Evolutionary conservation across 2,329 filamentous ascomycete species (phyloP), one percentile per base, ranked within the genome.

Genomic region (Capronia americana): DNA sequence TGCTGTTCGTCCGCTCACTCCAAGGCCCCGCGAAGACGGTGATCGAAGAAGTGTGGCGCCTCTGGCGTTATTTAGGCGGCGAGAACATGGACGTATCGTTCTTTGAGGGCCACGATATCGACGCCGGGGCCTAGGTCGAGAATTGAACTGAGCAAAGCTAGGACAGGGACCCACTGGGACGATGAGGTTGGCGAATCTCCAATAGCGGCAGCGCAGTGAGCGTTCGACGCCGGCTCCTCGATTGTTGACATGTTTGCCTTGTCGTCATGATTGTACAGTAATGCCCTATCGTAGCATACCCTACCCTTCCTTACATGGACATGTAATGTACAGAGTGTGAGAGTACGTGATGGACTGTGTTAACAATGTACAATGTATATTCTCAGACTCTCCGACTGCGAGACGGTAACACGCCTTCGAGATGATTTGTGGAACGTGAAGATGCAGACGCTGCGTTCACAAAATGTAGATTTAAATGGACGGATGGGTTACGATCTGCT

Each of bases 31-130:
- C 63, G 3, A 56, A 46, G 20, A 30, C 57, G 12, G 34, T 73
- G 12, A 48, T 71, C 44, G 50, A 57, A 34, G 70, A 73, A 53
- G 44, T 71, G 20, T 73, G 71, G 71, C 63, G 63, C 30, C 58
- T 73, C 17, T 73, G 71, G 71, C 67, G 67, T 5, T 72, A 72
- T 56, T 28, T 73, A 10, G 71, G 69, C 34, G 71, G 71, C 8
- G 30, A 23, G 50, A 41, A 60, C 44, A 54, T 62, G 53, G 59
- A 57, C 28, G 30, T 28, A 7, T 41, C 41, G 51, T 61, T 53
- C 11, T 53, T 26, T n/a, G 48, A 54, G 23, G 14, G 12, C n/a
- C n/a, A 34, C 5, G 20, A 30, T 24, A 17, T 32, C 5, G 24
- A 23, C 7, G 24, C 14, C 26, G 46, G n/a, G 12, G 8, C 2